A percentile compares a stretch with the other conserved stretches of the same genome.
phyloP scores from a whole-genome alignment of 345 rosid genomes.

The Hirschfeldia incana region DNA sequence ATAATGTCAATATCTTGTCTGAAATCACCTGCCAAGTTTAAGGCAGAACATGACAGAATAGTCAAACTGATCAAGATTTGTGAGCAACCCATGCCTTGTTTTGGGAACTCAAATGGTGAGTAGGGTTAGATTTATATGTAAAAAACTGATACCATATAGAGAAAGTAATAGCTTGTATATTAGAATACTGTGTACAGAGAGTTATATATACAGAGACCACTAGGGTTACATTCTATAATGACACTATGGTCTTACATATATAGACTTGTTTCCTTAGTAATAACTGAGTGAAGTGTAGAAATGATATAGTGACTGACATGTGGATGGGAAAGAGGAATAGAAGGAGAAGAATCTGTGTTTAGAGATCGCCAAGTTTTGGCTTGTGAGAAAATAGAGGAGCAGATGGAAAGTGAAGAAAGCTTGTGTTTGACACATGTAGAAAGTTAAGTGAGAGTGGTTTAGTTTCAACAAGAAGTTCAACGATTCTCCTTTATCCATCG shows the following conservation, averaged over 20 bases:
- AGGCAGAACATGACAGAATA: slow-evolving; percentile 1
- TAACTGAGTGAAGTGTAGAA: not conserved
- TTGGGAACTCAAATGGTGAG: not conserved
- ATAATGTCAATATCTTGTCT: slow-evolving; percentile 47
- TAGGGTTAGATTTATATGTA: not conserved
- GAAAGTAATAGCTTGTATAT: too few species aligned
- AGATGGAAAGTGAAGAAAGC: slow-evolving; percentile 13
- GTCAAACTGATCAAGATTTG: slow-evolving; percentile 23
- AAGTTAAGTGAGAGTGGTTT: not conserved
- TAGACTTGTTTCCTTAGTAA: not conserved
- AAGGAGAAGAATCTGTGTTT: slow-evolving; percentile 24
- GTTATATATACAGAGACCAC: too few species aligned
- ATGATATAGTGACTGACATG: slow-evolving; percentile 9
- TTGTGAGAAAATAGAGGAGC: slow-evolving; percentile 4
- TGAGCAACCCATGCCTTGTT: slow-evolving; percentile 22
- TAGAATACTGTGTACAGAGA: too few species aligned
- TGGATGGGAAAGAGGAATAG: slow-evolving; percentile 23
- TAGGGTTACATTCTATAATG: too few species aligned
- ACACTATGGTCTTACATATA: too few species aligned
- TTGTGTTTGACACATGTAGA: slow-evolving; percentile 20
- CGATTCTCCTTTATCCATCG: slow-evolving; percentile 19
- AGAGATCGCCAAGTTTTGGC: slow-evolving; percentile 20
- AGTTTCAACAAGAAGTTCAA: slow-evolving; percentile 3
- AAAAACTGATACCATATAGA: not conserved
- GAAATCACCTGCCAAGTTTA: slow-evolving; percentile 36